phyloP scores from a whole-genome alignment of 1,284 basidiomycete species.

The Vanrija sp. region DNA sequence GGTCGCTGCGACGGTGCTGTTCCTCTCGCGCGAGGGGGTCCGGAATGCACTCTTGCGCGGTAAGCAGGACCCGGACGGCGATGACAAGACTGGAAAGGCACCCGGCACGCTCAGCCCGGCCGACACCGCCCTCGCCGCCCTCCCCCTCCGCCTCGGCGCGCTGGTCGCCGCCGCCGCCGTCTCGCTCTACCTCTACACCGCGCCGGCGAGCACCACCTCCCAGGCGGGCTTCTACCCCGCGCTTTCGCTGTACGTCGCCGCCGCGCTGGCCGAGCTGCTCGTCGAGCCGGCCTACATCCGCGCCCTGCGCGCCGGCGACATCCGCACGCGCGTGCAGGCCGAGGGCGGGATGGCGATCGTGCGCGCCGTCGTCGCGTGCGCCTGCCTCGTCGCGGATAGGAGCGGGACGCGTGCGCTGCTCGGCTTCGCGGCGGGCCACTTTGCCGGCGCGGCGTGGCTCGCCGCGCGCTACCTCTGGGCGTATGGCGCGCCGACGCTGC shows the following conservation, averaged over 20 bases:
- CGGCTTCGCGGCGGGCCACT: constrained; percentile 77
- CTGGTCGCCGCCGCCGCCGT: constrained; percentile 57
- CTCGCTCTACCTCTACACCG: constrained; percentile 55
- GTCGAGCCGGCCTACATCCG: constrained; percentile 80
- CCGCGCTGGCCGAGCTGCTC: constrained; percentile 69
- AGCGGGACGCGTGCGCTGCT: constrained; percentile 58
- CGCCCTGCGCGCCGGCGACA: constrained; percentile 59
- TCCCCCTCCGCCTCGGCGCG: constrained; percentile 59
- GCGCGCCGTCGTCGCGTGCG: constrained; percentile 68
- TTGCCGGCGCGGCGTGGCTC: constrained; percentile 60
- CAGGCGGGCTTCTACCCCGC: constrained; percentile 66
- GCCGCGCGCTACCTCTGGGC: constrained; percentile 41
- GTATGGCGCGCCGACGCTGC: constrained; percentile 13
- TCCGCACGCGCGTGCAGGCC: constrained; percentile 66
- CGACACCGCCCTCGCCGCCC: constrained; percentile 46
- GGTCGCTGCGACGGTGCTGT: constrained; percentile 81
- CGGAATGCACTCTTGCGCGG: constrained; percentile 66
- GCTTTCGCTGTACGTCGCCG: constrained; percentile 64
- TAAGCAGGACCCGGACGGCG: background rate
- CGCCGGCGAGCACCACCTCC: constrained; percentile 53
- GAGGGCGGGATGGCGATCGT: constrained; percentile 75
- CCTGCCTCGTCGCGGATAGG: constrained; percentile 51
- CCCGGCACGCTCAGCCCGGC: background rate
- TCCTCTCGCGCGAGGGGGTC: constrained; percentile 86
- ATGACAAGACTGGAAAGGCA: background rate